Evolutionary conservation across 1,139 yeast genomes (phyloP), one percentile per base, ranked within the genome.

Genomic region (Diutina rugosa): DNA sequence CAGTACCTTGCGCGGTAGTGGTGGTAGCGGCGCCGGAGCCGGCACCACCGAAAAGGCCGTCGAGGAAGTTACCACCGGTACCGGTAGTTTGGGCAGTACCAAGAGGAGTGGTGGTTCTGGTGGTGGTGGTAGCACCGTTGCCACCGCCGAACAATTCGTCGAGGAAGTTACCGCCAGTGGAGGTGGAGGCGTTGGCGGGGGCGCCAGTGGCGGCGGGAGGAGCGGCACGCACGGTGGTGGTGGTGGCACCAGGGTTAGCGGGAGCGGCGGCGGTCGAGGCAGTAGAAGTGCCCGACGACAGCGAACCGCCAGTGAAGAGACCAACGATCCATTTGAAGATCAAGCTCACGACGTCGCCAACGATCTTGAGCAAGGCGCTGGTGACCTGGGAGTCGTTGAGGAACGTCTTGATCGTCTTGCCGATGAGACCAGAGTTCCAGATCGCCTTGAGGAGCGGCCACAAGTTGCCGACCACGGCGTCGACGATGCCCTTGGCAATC

Each of bases 371-470:
- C 14, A 49, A 32, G 14, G 53, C 53, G 9, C 41, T 14, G 7
- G 41, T 14, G 14, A 49, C 53, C 8, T 30, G 41, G 16, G 32
- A 32, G 44, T 49, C 53, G 29, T 30, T 49, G 21, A 49, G 32
- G 14, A 49, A 30, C 45, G 21, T 16, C 16, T n/a, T 28, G 44
- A 49, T 32, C 29, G 32, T 28, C 44, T 49, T 49, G 21, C 53
- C 53, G 9, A 49, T 32, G 14, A 49, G 32, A 12, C 53, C 53
- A 44, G 53, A 49, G 53, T 49, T 49, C 53, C 53, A 49, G 41
- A 49, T 49, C 14, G 53, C 53, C 28, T n/a, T 16, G 28, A 49
- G 14, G 41, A 49, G 32, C 3, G 41, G 44, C 53, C 53, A 49
- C 29, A 32, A 30, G 53, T 49, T 49, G 8, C 6, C 6, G 45